Evolutionary conservation across 2,329 filamentous ascomycete species (phyloP), one percentile per base, ranked within the genome.

Genomic region (Fusarium sp.): DNA sequence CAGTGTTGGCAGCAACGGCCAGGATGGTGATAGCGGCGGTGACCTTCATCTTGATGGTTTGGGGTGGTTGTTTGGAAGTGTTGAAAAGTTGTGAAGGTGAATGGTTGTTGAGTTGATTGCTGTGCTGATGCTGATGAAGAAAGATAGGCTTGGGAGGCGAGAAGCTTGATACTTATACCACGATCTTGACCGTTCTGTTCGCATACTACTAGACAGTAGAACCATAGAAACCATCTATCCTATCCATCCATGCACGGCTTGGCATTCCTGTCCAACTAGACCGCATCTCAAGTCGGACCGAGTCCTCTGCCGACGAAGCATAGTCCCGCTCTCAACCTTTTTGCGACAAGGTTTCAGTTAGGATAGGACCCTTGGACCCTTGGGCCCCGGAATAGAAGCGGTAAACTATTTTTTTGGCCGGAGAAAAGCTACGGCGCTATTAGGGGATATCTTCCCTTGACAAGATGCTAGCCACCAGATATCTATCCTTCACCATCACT

Each of bases 41-140:
- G 61, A 44, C 46, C 61, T 63, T 63, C 61, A 63, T 63, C 16
- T 63, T 63, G 35, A 57, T 38, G 51, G n/a, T 56, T 55, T 24
- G 29, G 8, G 20, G 31, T 16, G 51, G 55, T 24, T 40, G 22
- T 40, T 40, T 16, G 16, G 11, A 40, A n/a, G 31, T 57, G 22
- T 24, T 57, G 33, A 17, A 17, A 12, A 9, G n/a, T 56, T 56
- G 29, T 35, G 4, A n/a, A 17, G 31, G 20, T 56, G 29, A 53
- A 9, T 35, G 29, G 22, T 55, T 33, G 51, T 35, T 56, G 51
- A 35, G 51, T 22, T 56, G 51, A 53, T 53, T 53, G 46, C 27
- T 53, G 46, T 53, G 46, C 46, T 51, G 27, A 29, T 51, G 46
- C 46, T 53, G 46, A 29, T 53, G 46, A 53, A 31, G 11, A 53